Evolutionary conservation across 2,329 filamentous ascomycete species (phyloP), one percentile per base, ranked within the genome.

Genomic region (Penicillium carneum): DNA sequence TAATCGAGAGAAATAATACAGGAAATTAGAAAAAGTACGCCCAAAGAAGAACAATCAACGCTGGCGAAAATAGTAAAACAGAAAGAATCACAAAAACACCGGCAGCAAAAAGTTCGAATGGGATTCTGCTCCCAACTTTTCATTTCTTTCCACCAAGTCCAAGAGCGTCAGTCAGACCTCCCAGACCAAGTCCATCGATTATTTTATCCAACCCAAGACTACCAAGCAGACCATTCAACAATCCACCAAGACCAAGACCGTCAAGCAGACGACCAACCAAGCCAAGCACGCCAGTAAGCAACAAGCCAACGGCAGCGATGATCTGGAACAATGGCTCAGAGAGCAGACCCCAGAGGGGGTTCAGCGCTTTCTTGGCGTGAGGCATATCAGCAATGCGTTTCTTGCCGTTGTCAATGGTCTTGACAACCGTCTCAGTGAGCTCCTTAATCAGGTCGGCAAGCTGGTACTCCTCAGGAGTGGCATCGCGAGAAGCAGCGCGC

Each of bases 331-430:
- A 82, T 11, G 93, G 93, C 83, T 97, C 92, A 38, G 71, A 74
- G 8, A 79, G 72, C 50, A 97, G 83, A 33, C 83, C 87, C 92
- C 93, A 96, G 33, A 97, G 87, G 11, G 93, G 93, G 81, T 94
- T 97, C 63, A 97, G 85, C 82, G 94, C 89, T 84, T 96, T 94
- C 89, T 97, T 96, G 45, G 92, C 93, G 69, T 96, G 90, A 6
- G 93, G 93, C 91, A 97, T 95, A 73, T 91, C 90, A 72, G 90
- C 88, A 63, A 97, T 90, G 83, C 91, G 91, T 82, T 90, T 91
- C 87, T 93, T 95, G 29, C 91, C 90, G 65, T 90, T 88, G 73
- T 97, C 93, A 69, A 97, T 94, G 26, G 89, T 92, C 71, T 89
- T 88, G 48, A 90, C 89, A 23, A 97, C 90, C 29, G 87, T 89